Evolutionary conservation across 2,329 filamentous ascomycete genomes (phyloP), one percentile per base, ranked within the genome.

Genomic region (Botrytis cinerea): DNA sequence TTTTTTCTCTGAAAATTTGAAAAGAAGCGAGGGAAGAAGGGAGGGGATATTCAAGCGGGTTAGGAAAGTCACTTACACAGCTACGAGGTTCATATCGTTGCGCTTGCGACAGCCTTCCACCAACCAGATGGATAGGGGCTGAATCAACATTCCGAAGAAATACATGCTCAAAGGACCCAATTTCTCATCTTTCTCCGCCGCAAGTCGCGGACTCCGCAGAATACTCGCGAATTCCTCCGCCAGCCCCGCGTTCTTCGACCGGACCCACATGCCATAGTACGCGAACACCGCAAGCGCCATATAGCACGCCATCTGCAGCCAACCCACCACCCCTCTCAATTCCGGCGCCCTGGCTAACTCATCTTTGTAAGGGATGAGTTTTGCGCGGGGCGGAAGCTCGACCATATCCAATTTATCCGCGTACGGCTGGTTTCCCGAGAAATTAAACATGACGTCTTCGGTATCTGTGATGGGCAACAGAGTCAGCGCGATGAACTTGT

Each of bases 41-140:
- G 25, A 16, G 32, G 25, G 22, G 2, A 40, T 5, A 38, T 38
- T 8, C 35, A 5, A 38, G 35, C 7, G 35, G 35, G 35, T 8
- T 8, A 8, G 35, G 35, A 38, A 38, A 8, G 35, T n/a, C 46
- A 16, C 48, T 40, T 72, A 72, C 70, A 72, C 8, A 10, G 70
- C 70, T 45, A 72, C 20, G 22, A 68, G 48, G 10, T 72, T 72
- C 70, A 72, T 72, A 22, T 60, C 62, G 32, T 72, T 68, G 10
- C 70, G 28, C 61, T 68, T 72, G 16, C 61, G 61, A 32, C 61
- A 72, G 22, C 61, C 70, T 18, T 60, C 61, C 4, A 60, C 9
- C n/a, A 72, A n/a, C 60, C n/a, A 68, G 22, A 68, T 14, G 0
- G 40, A 46, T 4, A 68, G 2, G 8, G 40, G 48, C 28, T 72